Evolutionary conservation across 2,329 filamentous ascomycete genomes (phyloP), one percentile per base, ranked within the genome.

Genomic region (Hypomyces perniciosus): DNA sequence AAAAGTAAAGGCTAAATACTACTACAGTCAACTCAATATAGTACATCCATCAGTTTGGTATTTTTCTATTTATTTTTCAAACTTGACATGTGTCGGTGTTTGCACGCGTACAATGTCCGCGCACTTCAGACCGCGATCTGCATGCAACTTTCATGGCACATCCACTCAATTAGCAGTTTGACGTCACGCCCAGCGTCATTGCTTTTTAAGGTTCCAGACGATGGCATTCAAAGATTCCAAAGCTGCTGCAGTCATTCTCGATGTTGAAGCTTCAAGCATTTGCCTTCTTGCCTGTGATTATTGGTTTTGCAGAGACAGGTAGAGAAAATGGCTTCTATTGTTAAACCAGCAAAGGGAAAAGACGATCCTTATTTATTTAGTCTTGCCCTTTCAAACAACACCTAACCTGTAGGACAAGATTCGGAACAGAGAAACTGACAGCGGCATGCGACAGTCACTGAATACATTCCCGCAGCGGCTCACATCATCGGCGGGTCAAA

Each of bases 381-480:
- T 44, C 5, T 30, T 9, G 27, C 12, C 12, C 29, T n/a, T 13
- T 8, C 20, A 13, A 12, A 30, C 13, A 46, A 33, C 26, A 10
- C 4, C 26, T 26, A 26, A 41, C 28, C 4, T 13, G 35, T n/a
- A n/a, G 12, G n/a, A 31, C 13, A n/a, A 8, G 13, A 20, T 39
- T 10, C 6, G 8, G 2, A 39, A 7, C 2, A 12, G 12, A 26
- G 6, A 39, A 37, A 27, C n/a, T 41, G 8, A 46, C 12, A 37
- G 37, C 20, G 20, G 31, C 31, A 4, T n/a, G 26, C 13, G 1
- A n/a, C 51, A 75, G 68, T 75, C 41, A 64, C 67, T n/a, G 66
- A 73, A 53, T 72, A 72, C 50, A 59, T 77, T 20, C 74, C 75
- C 4, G 67, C 63, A 4, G 69, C 68, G 1, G 65, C 68, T 51